A percentile compares a stretch with the other conserved stretches of the same genome.
Evolutionary conservation across 768 basidiomycete genomes (phyloP).

Genomic region (Coprinellus aureogranulatus): DNA sequence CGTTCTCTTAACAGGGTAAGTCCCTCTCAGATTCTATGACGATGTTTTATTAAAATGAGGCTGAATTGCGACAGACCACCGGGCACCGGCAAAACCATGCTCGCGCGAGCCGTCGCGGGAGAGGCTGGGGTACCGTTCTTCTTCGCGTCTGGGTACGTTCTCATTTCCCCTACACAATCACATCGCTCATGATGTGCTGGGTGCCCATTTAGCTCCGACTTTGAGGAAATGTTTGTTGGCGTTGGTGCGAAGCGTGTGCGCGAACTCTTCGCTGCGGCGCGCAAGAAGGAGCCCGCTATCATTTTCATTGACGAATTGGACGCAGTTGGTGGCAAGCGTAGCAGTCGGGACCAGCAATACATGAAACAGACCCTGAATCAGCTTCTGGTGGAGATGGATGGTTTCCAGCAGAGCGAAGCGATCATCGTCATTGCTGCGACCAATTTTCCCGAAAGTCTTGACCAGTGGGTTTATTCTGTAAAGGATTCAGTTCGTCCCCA

Average conservation of each 20-base stretch:
- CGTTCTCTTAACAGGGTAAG: slow-evolving; percentile 78
- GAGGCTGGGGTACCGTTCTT: slow-evolving; percentile 98
- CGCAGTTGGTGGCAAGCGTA: slow-evolving; percentile 88
- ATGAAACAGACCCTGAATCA: slow-evolving; percentile 96
- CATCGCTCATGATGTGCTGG: slow-evolving; percentile 10
- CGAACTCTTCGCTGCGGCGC: slow-evolving; percentile 89
- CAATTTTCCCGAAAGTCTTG: slow-evolving; percentile 93
- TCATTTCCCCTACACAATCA: not conserved
- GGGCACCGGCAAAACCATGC: slow-evolving; percentile 96
- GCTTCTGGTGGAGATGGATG: slow-evolving; percentile 95
- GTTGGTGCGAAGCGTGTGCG: slow-evolving; percentile 93
- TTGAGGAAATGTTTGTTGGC: slow-evolving; percentile 98
- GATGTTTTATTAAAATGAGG: slow-evolving; percentile 6
- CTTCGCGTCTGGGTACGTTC: slow-evolving; percentile 82
- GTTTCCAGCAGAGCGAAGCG: slow-evolving; percentile 90
- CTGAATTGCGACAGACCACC: slow-evolving; percentile 48
- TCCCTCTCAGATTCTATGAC: slow-evolving; percentile 2
- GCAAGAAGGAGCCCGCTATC: slow-evolving; percentile 94
- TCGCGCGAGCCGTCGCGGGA: slow-evolving; percentile 96
- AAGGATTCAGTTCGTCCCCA: too few relatives aligned
- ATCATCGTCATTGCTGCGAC: slow-evolving; percentile 97
- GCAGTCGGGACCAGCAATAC: slow-evolving; percentile 79
- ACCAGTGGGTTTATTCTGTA: slow-evolving; percentile 56
- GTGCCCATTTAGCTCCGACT: slow-evolving; percentile 64
- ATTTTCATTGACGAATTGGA: slow-evolving; percentile 98